phyloP scores from a whole-genome alignment of 257 asterid species.

The Capsicum pubescens region DNA sequence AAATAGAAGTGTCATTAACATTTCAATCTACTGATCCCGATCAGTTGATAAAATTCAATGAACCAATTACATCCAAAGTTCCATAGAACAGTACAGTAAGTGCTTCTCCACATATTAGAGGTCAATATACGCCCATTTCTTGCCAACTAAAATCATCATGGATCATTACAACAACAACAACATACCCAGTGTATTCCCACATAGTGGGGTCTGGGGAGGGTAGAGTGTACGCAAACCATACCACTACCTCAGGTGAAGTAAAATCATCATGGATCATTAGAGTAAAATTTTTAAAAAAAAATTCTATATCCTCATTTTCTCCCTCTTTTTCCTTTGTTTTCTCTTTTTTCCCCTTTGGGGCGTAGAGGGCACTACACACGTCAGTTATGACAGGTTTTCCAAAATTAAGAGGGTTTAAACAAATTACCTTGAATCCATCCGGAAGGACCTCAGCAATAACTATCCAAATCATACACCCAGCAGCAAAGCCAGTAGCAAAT shows the following conservation, averaged over 20 bases:
- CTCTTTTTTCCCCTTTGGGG: neutral
- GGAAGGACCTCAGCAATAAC: constrained; percentile 97
- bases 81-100: constrained; percentile 19
- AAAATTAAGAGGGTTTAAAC: constrained; percentile 20
- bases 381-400: neutral
- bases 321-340: constrained; percentile 6
- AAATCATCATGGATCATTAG: neutral
- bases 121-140: neutral
- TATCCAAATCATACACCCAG: constrained; percentile 99
- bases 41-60: neutral
- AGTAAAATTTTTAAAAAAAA: no score
- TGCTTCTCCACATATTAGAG: constrained; percentile 4
- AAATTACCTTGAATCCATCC: constrained; percentile 87
- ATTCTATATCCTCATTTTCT: neutral
- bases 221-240: no score
- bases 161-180: neutral
- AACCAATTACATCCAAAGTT: neutral
- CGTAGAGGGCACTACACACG: neutral
- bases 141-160: neutral
- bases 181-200: no score
- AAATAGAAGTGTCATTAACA: neutral
- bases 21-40: neutral
- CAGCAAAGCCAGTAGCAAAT: constrained; percentile 98
- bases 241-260: no score
- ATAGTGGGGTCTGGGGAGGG: no score